phyloP scores from a whole-genome alignment of 2,329 filamentous ascomycete species.

The Domatiomyces catenatus region DNA sequence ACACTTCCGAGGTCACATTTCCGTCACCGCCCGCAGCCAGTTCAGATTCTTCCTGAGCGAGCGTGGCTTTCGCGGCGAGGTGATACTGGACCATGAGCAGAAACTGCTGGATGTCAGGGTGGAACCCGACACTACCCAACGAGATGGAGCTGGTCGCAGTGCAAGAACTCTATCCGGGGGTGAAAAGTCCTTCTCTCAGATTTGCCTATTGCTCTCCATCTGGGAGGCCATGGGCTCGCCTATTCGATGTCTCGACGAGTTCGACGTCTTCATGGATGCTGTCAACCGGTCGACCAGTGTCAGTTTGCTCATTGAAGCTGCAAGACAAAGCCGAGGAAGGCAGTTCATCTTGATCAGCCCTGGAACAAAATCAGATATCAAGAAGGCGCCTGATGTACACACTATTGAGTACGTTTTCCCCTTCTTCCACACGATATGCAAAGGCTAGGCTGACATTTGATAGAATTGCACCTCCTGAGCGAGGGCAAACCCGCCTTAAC shows the following conservation, averaged over 20 bases:
- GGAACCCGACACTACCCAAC: constrained; percentile 54
- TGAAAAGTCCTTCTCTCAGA: constrained; percentile 95
- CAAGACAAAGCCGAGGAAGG: constrained; percentile 68
- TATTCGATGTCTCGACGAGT: constrained; percentile 88
- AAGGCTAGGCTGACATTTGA: constrained; percentile 6
- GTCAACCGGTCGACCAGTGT: constrained; percentile 90
- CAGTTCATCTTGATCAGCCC: constrained; percentile 97
- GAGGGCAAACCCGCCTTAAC: constrained; percentile 27
- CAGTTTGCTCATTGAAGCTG: constrained; percentile 82
- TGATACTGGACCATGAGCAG: constrained; percentile 61
- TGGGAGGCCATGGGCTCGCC: constrained; percentile 98
- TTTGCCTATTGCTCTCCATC: constrained; percentile 78
- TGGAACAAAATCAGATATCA: constrained; percentile 53
- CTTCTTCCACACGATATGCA: not conserved
- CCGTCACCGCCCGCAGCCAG: constrained; percentile 56
- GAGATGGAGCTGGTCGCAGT: constrained; percentile 55
- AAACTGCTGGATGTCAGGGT: constrained; percentile 65
- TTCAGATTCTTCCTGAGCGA: constrained; percentile 84
- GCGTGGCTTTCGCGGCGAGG: constrained; percentile 68
- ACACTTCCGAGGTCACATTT: constrained; percentile 64
- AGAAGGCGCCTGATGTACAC: constrained; percentile 28
- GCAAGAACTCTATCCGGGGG: constrained; percentile 90
- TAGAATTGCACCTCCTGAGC: constrained; percentile 30
- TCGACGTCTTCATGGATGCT: constrained; percentile 98
- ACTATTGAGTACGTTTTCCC: constrained; percentile 30